A percentile compares a stretch with the other conserved stretches of the same genome.
phyloP scores from a whole-genome alignment of 768 basidiomycete genomes.

The Rhodotorula kratochvilovae region DNA sequence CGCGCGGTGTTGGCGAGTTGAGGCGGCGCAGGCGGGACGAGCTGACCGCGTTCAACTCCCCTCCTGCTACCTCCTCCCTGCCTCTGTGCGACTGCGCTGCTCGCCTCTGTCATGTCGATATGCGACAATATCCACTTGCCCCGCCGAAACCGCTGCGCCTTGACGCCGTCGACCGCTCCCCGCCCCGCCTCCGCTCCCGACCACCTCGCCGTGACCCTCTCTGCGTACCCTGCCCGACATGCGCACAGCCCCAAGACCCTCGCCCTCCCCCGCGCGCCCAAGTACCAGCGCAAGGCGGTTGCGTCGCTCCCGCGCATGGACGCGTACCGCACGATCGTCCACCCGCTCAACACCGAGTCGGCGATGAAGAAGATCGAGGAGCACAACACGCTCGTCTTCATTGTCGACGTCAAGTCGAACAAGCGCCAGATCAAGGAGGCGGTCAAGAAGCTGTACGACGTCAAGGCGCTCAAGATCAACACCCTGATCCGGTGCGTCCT shows the following conservation, averaged over 20 bases:
- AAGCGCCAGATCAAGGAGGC: conserved; percentile 99
- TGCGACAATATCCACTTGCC: neutral
- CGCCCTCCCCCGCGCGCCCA: conserved; percentile 71
- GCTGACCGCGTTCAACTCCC: neutral
- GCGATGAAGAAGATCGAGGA: conserved; percentile 99
- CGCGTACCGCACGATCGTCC: conserved; percentile 88
- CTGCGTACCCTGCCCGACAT: neutral
- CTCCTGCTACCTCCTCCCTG: neutral
- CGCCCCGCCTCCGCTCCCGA: neutral
- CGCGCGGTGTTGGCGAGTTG: neutral
- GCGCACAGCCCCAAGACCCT: conserved; percentile 87
- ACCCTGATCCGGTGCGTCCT: conserved; percentile 79
- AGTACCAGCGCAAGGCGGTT: conserved; percentile 92
- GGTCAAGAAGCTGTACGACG: conserved; percentile 98
- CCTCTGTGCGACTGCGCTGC: too few relatives aligned
- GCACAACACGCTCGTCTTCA: conserved; percentile 97
- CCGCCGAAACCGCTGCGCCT: too few relatives aligned
- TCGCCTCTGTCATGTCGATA: neutral
- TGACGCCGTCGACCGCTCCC: neutral
- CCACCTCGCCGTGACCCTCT: neutral
- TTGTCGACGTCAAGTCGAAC: conserved; percentile 90
- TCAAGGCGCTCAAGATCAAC: conserved; percentile 92
- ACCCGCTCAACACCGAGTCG: conserved; percentile 58
- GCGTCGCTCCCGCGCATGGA: conserved; percentile 92
- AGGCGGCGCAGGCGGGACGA: neutral